These are phyloP conservation scores for Clavispora phyllophila DNA, from an alignment of 805 yeast genomes.

Conservation along the genomic window DNA sequence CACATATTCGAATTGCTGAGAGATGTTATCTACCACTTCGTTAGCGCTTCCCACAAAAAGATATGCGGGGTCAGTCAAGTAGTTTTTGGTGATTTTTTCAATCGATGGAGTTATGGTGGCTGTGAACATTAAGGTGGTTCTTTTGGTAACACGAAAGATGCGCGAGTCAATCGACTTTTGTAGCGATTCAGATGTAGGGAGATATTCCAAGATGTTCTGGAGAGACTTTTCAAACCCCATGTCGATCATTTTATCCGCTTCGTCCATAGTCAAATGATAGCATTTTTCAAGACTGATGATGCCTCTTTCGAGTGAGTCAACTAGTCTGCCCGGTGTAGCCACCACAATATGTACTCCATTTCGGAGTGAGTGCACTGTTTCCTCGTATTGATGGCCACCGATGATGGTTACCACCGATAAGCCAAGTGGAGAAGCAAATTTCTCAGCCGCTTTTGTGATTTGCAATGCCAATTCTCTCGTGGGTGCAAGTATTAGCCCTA, in stretches of 20 bases:
- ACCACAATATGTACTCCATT: slow-evolving; percentile 74
- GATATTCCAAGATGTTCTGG: slow-evolving; percentile 47
- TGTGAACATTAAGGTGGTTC: slow-evolving; percentile 85
- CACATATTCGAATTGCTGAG: slow-evolving; percentile 53
- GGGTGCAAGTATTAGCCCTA: slow-evolving; percentile 80
- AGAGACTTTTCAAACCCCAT: slow-evolving; percentile 88
- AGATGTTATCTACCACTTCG: slow-evolving; percentile 61
- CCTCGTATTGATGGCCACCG: slow-evolving; percentile 86
- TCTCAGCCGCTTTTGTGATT: slow-evolving; percentile 61
- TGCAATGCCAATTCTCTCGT: slow-evolving; percentile 93
- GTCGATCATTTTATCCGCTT: slow-evolving; percentile 94
- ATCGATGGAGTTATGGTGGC: slow-evolving; percentile 85
- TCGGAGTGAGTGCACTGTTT: slow-evolving; percentile 54
- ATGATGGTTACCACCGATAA: slow-evolving; percentile 61
- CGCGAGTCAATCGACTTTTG: slow-evolving; percentile 25
- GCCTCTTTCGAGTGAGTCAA: slow-evolving; percentile 74
- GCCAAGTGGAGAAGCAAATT: slow-evolving; percentile 38
- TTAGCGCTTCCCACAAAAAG: slow-evolving; percentile 66
- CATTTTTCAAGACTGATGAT: slow-evolving; percentile 57
- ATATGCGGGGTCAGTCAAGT: slow-evolving; percentile 56
- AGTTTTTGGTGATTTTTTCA: slow-evolving; percentile 59
- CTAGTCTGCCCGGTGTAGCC: slow-evolving; percentile 90
- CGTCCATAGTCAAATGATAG: slow-evolving; percentile 75
- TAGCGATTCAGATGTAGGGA: slow-evolving; percentile 40
- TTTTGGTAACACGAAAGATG: slow-evolving; percentile 31